A percentile compares a stretch with the other conserved stretches of the same genome.
These are phyloP conservation scores for Neoboletus subvelutipes DNA, from an alignment of 768 basidiomycete species.

Conservation along the genomic window DNA sequence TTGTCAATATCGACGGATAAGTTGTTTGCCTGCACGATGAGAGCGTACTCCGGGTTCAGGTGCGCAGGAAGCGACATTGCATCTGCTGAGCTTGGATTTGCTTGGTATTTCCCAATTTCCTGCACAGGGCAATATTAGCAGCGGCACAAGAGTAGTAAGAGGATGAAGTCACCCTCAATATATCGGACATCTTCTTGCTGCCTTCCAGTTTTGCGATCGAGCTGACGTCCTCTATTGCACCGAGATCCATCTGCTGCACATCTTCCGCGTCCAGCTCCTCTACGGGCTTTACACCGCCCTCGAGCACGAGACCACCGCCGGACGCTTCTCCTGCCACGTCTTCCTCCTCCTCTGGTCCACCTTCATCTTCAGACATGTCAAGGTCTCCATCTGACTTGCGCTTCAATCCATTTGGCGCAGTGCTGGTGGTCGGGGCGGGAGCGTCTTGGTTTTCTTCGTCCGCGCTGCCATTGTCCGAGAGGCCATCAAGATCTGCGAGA, in stretches of 20 bases:
- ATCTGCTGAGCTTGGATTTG: slow-evolving; percentile 74
- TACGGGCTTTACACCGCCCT: slow-evolving; percentile 90
- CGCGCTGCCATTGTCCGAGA: slow-evolving; percentile 65
- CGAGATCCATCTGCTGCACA: slow-evolving; percentile 92
- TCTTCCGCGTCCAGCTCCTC: slow-evolving; percentile 94
- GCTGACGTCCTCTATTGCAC: slow-evolving; percentile 77
- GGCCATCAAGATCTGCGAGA: slow-evolving; percentile 85
- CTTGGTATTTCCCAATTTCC: slow-evolving; percentile 89
- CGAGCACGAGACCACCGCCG: slow-evolving; percentile 63
- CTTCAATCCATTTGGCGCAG: slow-evolving; percentile 44
- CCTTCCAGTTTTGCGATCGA: slow-evolving; percentile 88
- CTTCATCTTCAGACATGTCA: slow-evolving; percentile 60
- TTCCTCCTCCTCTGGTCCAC: slow-evolving; percentile 39
- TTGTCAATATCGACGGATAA: slow-evolving; percentile 98
- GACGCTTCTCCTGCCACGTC: slow-evolving; percentile 41
- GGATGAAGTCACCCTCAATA: slow-evolving; percentile 59
- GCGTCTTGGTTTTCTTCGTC: too few relatives aligned
- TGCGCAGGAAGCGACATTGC: slow-evolving; percentile 79
- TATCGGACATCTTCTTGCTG: slow-evolving; percentile 85
- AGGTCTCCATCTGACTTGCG: slow-evolving; percentile 57
- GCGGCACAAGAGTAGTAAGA: background rate
- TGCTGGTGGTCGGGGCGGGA: slow-evolving; percentile 19
- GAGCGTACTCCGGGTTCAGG: slow-evolving; percentile 91
- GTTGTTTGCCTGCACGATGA: slow-evolving; percentile 98
- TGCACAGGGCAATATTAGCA: slow-evolving; percentile 31